These are phyloP conservation scores for Leishmania mexicana DNA, from an alignment of 208 protist genomes.

Conservation along the genomic window DNA sequence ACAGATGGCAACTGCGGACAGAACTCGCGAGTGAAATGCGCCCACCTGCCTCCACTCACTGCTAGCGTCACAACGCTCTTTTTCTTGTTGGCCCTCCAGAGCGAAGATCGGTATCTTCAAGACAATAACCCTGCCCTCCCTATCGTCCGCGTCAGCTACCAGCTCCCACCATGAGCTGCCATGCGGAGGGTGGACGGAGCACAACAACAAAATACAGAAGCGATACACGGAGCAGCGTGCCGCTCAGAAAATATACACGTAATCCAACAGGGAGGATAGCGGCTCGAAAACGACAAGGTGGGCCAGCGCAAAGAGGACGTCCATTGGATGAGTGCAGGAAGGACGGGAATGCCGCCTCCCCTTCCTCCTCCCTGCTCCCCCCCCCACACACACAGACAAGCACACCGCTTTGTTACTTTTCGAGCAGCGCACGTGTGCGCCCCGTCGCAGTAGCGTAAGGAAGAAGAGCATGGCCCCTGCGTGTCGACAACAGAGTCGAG, in stretches of 20 bases:
- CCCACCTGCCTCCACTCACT: neutral
- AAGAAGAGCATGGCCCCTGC: neutral
- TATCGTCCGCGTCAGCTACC: neutral
- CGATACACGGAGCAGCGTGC: neutral
- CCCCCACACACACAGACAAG: too few species aligned
- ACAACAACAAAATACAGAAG: slow-evolving; percentile 7
- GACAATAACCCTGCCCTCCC: neutral
- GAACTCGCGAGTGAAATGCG: neutral
- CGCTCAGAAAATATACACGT: neutral
- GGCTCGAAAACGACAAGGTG: neutral
- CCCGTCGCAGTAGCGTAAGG: neutral
- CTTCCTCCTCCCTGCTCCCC: too few species aligned
- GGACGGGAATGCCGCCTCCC: neutral
- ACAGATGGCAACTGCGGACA: neutral
- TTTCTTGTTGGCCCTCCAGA: neutral
- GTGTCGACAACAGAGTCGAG: neutral
- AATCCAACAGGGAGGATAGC: neutral
- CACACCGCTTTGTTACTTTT: neutral
- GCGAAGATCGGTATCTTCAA: neutral
- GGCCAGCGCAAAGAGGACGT: neutral
- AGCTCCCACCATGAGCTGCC: neutral
- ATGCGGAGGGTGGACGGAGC: neutral
- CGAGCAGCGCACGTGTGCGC: neutral
- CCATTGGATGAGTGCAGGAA: neutral
- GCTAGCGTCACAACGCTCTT: neutral